A percentile compares a stretch with the other conserved stretches of the same genome.
These are phyloP conservation scores for Cicer chorassanicum DNA, from an alignment of 306 rosid genomes.

Conservation along the genomic window DNA sequence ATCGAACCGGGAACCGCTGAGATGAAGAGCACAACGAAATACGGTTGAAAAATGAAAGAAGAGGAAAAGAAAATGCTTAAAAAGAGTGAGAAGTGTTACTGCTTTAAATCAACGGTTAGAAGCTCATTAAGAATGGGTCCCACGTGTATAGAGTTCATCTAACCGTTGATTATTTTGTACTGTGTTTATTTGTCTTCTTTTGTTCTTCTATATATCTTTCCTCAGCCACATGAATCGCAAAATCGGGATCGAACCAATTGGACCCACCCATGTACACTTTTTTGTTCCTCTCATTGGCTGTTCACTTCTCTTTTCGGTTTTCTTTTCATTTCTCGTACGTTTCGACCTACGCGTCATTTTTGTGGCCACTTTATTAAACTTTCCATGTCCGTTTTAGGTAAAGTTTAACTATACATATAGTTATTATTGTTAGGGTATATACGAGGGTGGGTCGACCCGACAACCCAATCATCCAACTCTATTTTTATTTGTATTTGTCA, in stretches of 20 bases:
- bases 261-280: constrained; percentile 54
- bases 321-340: constrained; percentile 35
- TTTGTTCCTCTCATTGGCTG: constrained; percentile 33
- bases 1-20: background rate
- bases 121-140: background rate
- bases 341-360: constrained; percentile 41
- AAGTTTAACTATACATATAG: too few species aligned
- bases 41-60: background rate
- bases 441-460: too few species aligned
- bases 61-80: background rate
- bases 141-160: background rate
- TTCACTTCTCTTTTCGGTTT: background rate
- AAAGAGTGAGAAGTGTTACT: background rate
- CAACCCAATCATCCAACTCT: too few species aligned
- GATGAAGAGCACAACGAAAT: background rate
- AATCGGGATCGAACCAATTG: constrained; percentile 8
- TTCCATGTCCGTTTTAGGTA: background rate
- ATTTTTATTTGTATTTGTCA: too few species aligned
- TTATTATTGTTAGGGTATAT: too few species aligned
- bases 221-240: constrained; percentile 46
- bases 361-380: constrained; percentile 37
- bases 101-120: constrained; percentile 34
- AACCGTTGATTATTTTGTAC: constrained; percentile 22
- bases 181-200: background rate
- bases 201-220: background rate